A percentile compares a stretch with the other conserved stretches of the same genome.
phyloP scores from a whole-genome alignment of 2,329 filamentous ascomycete species.

The Cladosporium sp. region DNA sequence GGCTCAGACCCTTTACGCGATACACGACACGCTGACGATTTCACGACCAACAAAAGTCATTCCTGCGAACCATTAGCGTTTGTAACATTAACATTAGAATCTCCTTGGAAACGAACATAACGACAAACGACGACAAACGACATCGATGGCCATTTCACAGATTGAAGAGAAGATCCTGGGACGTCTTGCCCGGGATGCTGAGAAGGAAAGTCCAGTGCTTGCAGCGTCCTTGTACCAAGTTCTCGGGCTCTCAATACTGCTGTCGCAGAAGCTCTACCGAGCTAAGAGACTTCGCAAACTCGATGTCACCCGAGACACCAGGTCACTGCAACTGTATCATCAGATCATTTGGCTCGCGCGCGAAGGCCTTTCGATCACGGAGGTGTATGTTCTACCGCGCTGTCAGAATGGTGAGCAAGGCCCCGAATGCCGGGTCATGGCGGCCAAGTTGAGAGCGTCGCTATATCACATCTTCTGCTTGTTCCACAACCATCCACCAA shows the following conservation, averaged over 20 bases:
- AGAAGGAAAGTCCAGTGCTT: slow-evolving; percentile 72
- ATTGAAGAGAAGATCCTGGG: slow-evolving; percentile 97
- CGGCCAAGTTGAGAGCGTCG: slow-evolving; percentile 86
- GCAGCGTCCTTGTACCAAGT: slow-evolving; percentile 85
- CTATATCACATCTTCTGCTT: slow-evolving; percentile 97
- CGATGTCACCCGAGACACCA: slow-evolving; percentile 73
- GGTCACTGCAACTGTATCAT: slow-evolving; percentile 76
- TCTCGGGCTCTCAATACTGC: slow-evolving; percentile 81
- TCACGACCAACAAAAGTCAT: background rate
- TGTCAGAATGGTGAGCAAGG: slow-evolving; percentile 67
- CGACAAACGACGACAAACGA: background rate
- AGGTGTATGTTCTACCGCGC: slow-evolving; percentile 75
- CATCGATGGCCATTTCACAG: slow-evolving; percentile 85
- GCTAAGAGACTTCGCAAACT: slow-evolving; percentile 78
- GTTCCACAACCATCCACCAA: slow-evolving; percentile 84
- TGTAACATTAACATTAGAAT: background rate
- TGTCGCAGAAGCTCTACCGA: slow-evolving; percentile 76
- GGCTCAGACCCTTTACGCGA: background rate
- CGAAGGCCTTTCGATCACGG: slow-evolving; percentile 83
- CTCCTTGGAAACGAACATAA: background rate
- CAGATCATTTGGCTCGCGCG: slow-evolving; percentile 95
- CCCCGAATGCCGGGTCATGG: slow-evolving; percentile 78
- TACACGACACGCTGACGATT: slow-evolving; percentile 6
- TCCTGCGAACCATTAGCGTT: too few relatives aligned
- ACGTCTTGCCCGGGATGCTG: slow-evolving; percentile 76